Conservation (phyloP, 202 grass and related monocot species). For the Dendrocalamus latiflorus region DNA sequence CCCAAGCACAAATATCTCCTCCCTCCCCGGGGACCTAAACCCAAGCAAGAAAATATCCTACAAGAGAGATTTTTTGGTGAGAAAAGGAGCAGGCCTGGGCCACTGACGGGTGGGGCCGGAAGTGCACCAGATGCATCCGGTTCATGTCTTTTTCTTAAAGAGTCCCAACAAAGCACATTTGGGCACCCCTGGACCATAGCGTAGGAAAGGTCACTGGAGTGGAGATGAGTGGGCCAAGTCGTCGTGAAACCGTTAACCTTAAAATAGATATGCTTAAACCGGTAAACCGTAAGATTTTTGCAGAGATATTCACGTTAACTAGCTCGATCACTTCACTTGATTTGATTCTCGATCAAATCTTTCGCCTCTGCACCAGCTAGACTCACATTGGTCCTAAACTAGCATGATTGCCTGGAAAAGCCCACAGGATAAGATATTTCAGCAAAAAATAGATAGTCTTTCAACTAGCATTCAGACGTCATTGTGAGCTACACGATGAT, state of each 20-base stretch:
- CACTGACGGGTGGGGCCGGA: conserved; percentile 28
- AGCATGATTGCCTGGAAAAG: too few relatives aligned
- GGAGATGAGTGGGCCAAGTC: conserved; percentile 14
- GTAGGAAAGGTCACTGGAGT: conserved; percentile 14
- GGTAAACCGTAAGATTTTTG: not conserved
- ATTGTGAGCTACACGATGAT: too few relatives aligned
- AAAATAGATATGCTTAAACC: conserved; percentile 25
- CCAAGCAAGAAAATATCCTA: conserved; percentile 30
- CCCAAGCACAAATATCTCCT: conserved; percentile 21
- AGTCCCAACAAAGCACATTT: conserved; percentile 3
- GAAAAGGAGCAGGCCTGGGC: not conserved
- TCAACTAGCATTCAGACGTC: too few relatives aligned
- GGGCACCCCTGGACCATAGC: conserved; percentile 23
- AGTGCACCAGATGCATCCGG: conserved; percentile 20
- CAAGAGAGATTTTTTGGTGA: not conserved
- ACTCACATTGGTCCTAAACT: too few relatives aligned
- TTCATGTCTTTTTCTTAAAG: not conserved
- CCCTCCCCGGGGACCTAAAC: not conserved
- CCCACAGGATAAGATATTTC: too few relatives aligned
- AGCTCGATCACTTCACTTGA: too few relatives aligned
- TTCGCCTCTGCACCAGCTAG: too few relatives aligned
- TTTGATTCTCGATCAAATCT: too few relatives aligned
- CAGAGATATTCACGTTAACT: not conserved
- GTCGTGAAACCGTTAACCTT: not conserved
- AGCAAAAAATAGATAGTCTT: too few relatives aligned